Percentiles rank a stretch among this genome's conserved stretches.
Conservation (phyloP, 352 stramenopile species). For the Phytophthora europaea region DNA sequence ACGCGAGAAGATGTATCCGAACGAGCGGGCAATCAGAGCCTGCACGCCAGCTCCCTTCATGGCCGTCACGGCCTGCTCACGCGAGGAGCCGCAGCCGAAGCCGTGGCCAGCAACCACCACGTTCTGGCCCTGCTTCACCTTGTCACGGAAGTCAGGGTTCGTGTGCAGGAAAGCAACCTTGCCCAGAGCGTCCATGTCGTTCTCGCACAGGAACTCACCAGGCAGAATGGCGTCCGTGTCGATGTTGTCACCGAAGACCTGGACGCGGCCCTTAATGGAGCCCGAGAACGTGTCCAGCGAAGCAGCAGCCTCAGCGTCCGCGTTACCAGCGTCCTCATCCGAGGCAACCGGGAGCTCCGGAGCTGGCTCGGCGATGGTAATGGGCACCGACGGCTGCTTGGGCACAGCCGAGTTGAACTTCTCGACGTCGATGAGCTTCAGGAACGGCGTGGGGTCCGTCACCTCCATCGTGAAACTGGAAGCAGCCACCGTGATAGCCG, state of each 20-base stretch:
- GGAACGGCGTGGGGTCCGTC: slow-evolving; percentile 79
- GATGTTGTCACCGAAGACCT: slow-evolving; percentile 92
- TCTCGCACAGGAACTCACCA: slow-evolving; percentile 85
- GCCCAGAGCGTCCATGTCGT: slow-evolving; percentile 86
- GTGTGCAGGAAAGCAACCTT: slow-evolving; percentile 89
- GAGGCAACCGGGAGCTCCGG: slow-evolving; percentile 58
- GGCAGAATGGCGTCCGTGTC: slow-evolving; percentile 91
- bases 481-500: slow-evolving; percentile 81
- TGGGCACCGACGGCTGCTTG: slow-evolving; percentile 49
- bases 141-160: slow-evolving; percentile 88
- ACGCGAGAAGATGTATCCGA: slow-evolving; percentile 90
- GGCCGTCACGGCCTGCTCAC: slow-evolving; percentile 85
- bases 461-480: slow-evolving; percentile 88
- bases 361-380: slow-evolving; percentile 53
- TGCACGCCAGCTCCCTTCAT: slow-evolving; percentile 86
- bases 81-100: slow-evolving; percentile 88
- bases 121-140: slow-evolving; percentile 76
- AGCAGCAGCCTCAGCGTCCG: slow-evolving; percentile 40
- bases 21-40: slow-evolving; percentile 86
- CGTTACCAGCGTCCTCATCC: slow-evolving; percentile 12
- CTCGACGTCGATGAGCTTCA: slow-evolving; percentile 76
- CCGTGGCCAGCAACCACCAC: slow-evolving; percentile 84
- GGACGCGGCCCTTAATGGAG: slow-evolving; percentile 74
- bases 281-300: slow-evolving; percentile 56
- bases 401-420: slow-evolving; percentile 76